Evolutionary conservation across 2,329 filamentous ascomycete genomes (phyloP).

Genomic region (Hypoxylon sp.): DNA sequence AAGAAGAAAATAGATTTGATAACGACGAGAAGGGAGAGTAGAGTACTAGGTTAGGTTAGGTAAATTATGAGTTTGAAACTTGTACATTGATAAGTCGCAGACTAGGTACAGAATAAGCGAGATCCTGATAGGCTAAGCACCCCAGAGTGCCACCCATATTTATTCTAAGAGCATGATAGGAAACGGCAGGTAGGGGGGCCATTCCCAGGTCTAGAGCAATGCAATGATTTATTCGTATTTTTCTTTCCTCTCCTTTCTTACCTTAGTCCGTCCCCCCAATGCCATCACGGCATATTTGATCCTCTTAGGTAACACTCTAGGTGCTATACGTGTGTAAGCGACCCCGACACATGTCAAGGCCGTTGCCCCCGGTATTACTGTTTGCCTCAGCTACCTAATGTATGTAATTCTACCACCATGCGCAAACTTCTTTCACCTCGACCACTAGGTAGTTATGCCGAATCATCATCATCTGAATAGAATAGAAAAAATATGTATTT

Average conservation of each 20-base stretch:
- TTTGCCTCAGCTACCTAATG: slow-evolving; percentile 6
- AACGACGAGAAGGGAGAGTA: slow-evolving; percentile 11
- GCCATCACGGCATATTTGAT: neutral
- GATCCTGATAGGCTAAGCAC: slow-evolving; percentile 32
- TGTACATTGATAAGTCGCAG: slow-evolving; percentile 33
- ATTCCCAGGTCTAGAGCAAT: slow-evolving; percentile 11
- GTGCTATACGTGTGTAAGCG: neutral
- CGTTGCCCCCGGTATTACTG: neutral
- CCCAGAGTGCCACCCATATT: slow-evolving; percentile 27
- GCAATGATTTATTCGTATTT: neutral
- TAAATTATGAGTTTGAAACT: slow-evolving; percentile 35
- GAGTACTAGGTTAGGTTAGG: no score
- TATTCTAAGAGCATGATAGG: slow-evolving; percentile 13
- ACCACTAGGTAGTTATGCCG: slow-evolving; percentile 8
- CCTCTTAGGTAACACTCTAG: neutral
- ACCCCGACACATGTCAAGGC: neutral
- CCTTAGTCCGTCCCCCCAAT: neutral
- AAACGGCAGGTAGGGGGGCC: slow-evolving; percentile 6
- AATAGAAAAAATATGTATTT: slow-evolving; percentile 3
- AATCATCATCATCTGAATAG: slow-evolving; percentile 5
- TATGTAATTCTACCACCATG: neutral
- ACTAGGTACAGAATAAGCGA: slow-evolving; percentile 33
- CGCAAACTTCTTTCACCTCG: slow-evolving; percentile 9
- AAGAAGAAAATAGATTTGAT: neutral
- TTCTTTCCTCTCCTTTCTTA: neutral